Conservation (phyloP, 345 rosid genomes). For the Durio zibethinus region DNA sequence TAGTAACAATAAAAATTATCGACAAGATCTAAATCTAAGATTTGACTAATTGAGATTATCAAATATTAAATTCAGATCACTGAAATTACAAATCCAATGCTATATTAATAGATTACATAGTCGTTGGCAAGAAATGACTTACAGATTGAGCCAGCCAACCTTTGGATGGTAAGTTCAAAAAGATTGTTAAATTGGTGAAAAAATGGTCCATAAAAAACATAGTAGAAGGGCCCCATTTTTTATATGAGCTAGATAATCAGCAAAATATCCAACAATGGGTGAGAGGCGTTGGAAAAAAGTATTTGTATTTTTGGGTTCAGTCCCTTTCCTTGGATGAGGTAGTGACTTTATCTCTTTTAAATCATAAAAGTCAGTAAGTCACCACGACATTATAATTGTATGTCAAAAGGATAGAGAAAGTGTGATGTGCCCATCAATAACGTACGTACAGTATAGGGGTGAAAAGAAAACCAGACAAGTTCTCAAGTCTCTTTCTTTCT, state of each 20-base stretch:
- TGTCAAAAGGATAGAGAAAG: not conserved
- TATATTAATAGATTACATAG: no score
- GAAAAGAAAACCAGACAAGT: not conserved
- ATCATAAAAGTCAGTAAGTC: not conserved
- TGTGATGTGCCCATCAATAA: not conserved
- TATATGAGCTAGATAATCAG: not conserved
- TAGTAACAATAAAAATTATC: no score
- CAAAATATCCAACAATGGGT: not conserved
- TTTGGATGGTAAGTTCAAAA: not conserved
- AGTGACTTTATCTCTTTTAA: not conserved
- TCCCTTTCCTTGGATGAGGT: not conserved
- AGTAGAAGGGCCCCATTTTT: not conserved
- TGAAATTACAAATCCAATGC: no score
- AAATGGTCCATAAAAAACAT: not conserved
- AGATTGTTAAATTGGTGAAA: not conserved
- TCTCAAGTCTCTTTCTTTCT: not conserved
- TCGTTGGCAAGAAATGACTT: no score
- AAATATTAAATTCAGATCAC: no score
- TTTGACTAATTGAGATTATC: no score
- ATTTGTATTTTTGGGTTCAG: not conserved
- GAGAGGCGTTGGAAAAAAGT: not conserved
- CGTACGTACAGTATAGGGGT: not conserved
- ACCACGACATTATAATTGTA: no score
- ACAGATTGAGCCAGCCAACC: no score
- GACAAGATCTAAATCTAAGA: no score